These are phyloP conservation scores for Coniochaeta ligniaria DNA, from an alignment of 2,329 filamentous ascomycete species.

Conservation along the genomic window DNA sequence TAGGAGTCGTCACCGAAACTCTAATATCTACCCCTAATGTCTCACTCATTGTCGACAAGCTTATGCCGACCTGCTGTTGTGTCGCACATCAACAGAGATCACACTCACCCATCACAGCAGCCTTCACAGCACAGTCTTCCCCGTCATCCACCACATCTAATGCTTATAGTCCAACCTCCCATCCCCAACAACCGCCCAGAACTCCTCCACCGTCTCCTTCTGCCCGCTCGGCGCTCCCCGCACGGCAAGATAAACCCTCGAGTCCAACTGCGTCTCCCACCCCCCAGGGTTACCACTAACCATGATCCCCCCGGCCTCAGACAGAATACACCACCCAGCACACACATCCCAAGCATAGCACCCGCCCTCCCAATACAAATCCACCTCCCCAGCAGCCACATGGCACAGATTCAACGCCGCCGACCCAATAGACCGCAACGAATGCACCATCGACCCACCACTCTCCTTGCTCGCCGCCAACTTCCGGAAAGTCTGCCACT, in stretches of 20 bases:
- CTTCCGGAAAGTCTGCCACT: slow-evolving; percentile 57
- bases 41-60: too few relatives aligned
- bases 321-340: slow-evolving; percentile 70
- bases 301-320: slow-evolving; percentile 67
- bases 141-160: slow-evolving; percentile 1
- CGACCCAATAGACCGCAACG: slow-evolving; percentile 61
- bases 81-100: too few relatives aligned
- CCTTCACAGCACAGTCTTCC: too few relatives aligned
- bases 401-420: slow-evolving; percentile 70
- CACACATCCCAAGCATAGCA: slow-evolving; percentile 85
- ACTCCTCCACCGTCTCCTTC: slow-evolving; percentile 55
- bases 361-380: slow-evolving; percentile 76
- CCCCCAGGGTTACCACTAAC: slow-evolving; percentile 66
- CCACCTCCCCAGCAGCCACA: slow-evolving; percentile 63
- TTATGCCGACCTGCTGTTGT: too few relatives aligned
- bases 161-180: slow-evolving; percentile 34
- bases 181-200: slow-evolving; percentile 55
- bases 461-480: slow-evolving; percentile 49
- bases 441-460: slow-evolving; percentile 72
- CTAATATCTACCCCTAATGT: too few relatives aligned
- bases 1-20: too few relatives aligned
- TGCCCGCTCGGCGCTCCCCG: slow-evolving; percentile 53
- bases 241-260: slow-evolving; percentile 55
- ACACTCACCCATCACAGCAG: too few relatives aligned
- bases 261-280: slow-evolving; percentile 57